phyloP scores from a whole-genome alignment of 441 rosid species.

The Gossypium lobatum region DNA sequence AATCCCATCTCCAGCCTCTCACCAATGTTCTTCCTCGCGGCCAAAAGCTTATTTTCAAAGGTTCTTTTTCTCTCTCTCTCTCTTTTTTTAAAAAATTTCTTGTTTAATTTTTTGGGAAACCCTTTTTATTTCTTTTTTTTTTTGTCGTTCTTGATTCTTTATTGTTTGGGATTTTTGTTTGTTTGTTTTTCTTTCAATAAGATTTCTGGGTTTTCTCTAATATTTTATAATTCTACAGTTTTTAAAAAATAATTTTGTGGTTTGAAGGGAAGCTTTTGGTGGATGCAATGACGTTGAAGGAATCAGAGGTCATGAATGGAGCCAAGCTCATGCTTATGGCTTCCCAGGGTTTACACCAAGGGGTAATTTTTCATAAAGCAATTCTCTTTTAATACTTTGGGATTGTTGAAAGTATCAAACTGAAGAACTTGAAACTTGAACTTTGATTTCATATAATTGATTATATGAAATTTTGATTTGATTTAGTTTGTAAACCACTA shows the following conservation, averaged over 20 bases:
- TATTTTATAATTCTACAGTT: too few relatives aligned
- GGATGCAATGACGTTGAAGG: conserved; percentile 54
- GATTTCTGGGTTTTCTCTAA: too few relatives aligned
- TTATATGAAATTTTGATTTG: too few relatives aligned
- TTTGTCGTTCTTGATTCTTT: too few relatives aligned
- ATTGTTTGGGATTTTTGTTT: too few relatives aligned
- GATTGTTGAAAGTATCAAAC: conserved; percentile 5
- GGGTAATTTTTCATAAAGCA: conserved; percentile 39
- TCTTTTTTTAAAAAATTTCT: background rate
- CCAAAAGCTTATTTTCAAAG: conserved; percentile 85
- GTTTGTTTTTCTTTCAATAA: too few relatives aligned
- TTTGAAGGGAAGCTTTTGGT: conserved; percentile 62
- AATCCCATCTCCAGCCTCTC: conserved; percentile 69
- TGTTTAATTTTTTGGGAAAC: background rate
- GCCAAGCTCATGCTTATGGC: conserved; percentile 88
- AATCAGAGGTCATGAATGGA: conserved; percentile 56
- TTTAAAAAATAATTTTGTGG: background rate
- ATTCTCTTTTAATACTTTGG: background rate
- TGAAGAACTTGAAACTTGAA: background rate
- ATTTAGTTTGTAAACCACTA: too few relatives aligned
- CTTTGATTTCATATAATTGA: too few relatives aligned
- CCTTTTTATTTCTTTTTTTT: too few relatives aligned
- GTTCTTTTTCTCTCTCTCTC: conserved; percentile 21
- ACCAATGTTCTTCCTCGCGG: conserved; percentile 93
- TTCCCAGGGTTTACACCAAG: conserved; percentile 86